A percentile compares a stretch with the other conserved stretches of the same genome.
These are phyloP conservation scores for Hysterium pulicare DNA, from an alignment of 2,329 filamentous ascomycete species.

Conservation along the genomic window DNA sequence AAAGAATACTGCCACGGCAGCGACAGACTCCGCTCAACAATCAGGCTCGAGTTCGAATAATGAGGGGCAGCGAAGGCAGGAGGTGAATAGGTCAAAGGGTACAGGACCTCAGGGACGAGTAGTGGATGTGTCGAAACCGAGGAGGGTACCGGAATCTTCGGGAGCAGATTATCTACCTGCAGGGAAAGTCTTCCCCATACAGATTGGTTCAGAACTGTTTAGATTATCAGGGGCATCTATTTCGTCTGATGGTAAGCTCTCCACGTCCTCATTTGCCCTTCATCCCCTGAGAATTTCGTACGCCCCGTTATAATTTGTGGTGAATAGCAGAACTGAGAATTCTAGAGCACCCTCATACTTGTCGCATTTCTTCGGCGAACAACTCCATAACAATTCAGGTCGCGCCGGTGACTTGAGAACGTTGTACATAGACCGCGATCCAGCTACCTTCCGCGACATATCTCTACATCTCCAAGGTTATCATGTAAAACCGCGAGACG, in stretches of 20 bases:
- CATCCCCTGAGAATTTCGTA: constrained; percentile 2
- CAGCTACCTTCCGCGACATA: constrained; percentile 83
- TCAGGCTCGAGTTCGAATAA: constrained; percentile 11
- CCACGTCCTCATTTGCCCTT: background rate
- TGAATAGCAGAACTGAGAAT: constrained; percentile 43
- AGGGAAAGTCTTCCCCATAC: constrained; percentile 69
- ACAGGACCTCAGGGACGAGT: constrained; percentile 32
- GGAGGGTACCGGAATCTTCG: constrained; percentile 26
- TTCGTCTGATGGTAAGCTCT: constrained; percentile 64
- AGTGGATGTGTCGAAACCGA: constrained; percentile 31
- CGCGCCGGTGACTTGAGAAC: constrained; percentile 65
- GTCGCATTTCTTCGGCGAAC: constrained; percentile 86
- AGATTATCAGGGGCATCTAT: constrained; percentile 66
- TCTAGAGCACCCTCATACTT: constrained; percentile 89
- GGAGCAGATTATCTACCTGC: constrained; percentile 56
- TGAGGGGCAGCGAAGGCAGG: constrained; percentile 21
- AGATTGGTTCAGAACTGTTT: constrained; percentile 68
- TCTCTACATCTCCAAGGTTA: constrained; percentile 88
- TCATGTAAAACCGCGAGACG: constrained; percentile 76
- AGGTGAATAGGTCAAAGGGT: constrained; percentile 21
- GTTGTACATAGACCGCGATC: constrained; percentile 92
- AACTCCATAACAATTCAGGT: constrained; percentile 64
- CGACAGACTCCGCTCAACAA: constrained; percentile 14
- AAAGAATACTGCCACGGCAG: constrained; percentile 11
- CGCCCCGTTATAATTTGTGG: background rate